A percentile compares a stretch with the other conserved stretches of the same genome.
phyloP scores from a whole-genome alignment of 345 rosid genomes.

The Eucalyptus pumila region DNA sequence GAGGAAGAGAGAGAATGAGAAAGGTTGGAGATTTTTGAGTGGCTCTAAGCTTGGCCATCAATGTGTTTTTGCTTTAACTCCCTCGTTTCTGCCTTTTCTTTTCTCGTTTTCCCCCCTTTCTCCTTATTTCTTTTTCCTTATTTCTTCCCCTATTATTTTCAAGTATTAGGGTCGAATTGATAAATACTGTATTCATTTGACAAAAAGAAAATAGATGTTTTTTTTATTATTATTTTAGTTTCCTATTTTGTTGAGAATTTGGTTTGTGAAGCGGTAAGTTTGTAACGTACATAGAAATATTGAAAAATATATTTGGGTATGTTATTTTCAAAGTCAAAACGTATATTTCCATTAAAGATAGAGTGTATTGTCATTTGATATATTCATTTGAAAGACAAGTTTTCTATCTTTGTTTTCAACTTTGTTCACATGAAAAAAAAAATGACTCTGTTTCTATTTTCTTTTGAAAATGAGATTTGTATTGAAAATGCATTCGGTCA shows the following conservation, averaged over 20 bases:
- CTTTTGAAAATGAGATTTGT: neutral
- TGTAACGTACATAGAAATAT: neutral
- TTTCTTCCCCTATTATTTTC: neutral
- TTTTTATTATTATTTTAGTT: neutral
- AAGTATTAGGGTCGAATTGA: neutral
- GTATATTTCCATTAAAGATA: neutral
- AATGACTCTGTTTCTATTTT: neutral
- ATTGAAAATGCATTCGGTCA: neutral
- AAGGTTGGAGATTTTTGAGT: constrained; percentile 12
- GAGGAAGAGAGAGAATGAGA: neutral
- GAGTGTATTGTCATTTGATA: no score
- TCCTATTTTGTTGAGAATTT: neutral
- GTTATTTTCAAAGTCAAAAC: neutral
- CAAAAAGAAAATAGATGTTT: neutral
- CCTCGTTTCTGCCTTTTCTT: neutral
- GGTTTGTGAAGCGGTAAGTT: neutral
- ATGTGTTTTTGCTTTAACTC: neutral
- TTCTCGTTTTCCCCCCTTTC: no score
- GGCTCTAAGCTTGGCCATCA: constrained; percentile 36
- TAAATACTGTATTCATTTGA: neutral
- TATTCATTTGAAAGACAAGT: neutral
- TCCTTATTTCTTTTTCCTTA: no score
- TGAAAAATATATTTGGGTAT: neutral
- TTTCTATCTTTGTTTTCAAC: neutral
- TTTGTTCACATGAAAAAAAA: neutral